phyloP scores from a whole-genome alignment of 1,284 basidiomycete genomes.

The Ceratobasidium sp. region DNA sequence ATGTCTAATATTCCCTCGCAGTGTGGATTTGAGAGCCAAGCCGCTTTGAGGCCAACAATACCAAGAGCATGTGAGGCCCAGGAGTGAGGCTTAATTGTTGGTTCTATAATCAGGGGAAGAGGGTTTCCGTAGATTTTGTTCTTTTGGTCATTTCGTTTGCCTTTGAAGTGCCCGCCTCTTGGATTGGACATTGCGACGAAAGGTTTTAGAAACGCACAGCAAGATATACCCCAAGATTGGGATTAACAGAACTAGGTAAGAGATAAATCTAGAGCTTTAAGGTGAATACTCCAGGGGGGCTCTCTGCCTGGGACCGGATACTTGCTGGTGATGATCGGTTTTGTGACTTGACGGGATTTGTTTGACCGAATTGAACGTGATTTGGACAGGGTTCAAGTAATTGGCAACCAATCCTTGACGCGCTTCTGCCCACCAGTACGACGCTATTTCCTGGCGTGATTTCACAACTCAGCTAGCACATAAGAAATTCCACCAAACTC shows the following conservation, averaged over 20 bases:
- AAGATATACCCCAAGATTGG: background rate
- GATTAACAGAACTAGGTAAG: background rate
- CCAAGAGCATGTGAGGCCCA: constrained; percentile 54
- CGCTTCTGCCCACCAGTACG: background rate
- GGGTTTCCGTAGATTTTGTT: constrained; percentile 70
- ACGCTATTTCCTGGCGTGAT: background rate
- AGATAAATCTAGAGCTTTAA: no score
- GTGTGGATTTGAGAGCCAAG: constrained; percentile 63
- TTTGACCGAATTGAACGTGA: background rate
- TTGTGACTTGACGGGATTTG: constrained; percentile 14
- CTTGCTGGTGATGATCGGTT: constrained; percentile 1
- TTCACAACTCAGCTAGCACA: background rate
- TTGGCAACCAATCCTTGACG: background rate
- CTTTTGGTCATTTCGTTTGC: constrained; percentile 63
- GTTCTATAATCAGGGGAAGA: constrained; percentile 65
- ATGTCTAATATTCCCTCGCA: constrained; percentile 77
- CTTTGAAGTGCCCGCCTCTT: constrained; percentile 53
- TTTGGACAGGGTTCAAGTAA: background rate
- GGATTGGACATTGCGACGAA: constrained; percentile 11
- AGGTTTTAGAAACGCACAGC: background rate
- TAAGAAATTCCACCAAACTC: background rate
- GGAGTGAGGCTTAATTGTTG: constrained; percentile 49
- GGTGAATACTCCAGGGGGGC: no score
- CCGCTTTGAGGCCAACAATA: constrained; percentile 60
- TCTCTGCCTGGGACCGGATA: background rate